Evolutionary conservation across 495 filamentous ascomycete species (phyloP).

Genomic region (Chaetomium fimeti): DNA sequence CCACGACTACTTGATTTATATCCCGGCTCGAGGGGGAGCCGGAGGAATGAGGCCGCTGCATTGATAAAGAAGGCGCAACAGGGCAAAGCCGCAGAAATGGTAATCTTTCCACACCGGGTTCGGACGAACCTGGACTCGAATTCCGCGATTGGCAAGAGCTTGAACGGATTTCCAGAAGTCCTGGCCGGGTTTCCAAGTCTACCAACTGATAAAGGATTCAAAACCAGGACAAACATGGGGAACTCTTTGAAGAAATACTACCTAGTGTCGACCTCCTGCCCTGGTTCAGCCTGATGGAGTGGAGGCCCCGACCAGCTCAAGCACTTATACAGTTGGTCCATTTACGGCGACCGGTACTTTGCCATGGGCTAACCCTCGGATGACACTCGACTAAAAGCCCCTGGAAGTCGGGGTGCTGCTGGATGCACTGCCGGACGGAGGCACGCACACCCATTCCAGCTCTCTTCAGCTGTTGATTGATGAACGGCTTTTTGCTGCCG

Average conservation of each 20-base stretch:
- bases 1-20: conserved; percentile 8
- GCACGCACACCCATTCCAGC: conserved; percentile 1
- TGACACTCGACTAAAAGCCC: conserved; percentile 14
- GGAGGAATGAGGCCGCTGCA: neutral
- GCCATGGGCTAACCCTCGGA: conserved; percentile 6
- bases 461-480: neutral
- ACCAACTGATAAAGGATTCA: neutral
- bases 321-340: conserved; percentile 21
- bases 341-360: conserved; percentile 22
- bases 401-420: neutral
- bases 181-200: neutral
- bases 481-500: neutral
- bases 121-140: conserved; percentile 8
- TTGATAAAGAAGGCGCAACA: neutral
- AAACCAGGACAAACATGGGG: conserved; percentile 10
- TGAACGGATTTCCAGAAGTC: neutral
- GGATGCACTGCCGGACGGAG: neutral
- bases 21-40: neutral
- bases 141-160: conserved; percentile 16
- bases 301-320: neutral
- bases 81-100: neutral
- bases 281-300: conserved; percentile 1
- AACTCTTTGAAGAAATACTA: neutral
- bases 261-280: neutral
- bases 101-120: conserved; percentile 10